Evolutionary conservation across 2,329 filamentous ascomycete species (phyloP), one percentile per base, ranked within the genome.

Genomic region (Exophiala bonariae): DNA sequence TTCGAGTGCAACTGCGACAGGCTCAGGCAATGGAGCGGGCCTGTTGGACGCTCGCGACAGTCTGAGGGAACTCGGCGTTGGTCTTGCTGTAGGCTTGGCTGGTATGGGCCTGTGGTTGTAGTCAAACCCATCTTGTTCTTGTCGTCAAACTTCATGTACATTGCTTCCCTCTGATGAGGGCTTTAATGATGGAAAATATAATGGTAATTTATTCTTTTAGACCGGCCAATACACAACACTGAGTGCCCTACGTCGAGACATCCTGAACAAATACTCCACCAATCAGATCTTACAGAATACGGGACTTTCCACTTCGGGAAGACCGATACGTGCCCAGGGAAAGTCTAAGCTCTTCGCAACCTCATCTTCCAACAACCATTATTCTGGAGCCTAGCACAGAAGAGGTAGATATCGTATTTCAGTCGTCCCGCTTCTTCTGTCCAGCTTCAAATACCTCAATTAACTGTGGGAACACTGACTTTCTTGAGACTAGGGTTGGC

Each of bases 351-450:
- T 11, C 6, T 26, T 11, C 23, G 6, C 23, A 26, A 11, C 23
- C 6, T 26, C 11, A 6, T 6, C 23, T 6, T 11, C 23, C 6
- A 6, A 26, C 23, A 26, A 6, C 23, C 23, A 26, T 26, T 26
- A 26, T 26, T 26, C 23, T 6, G 23, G 23, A 26, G 23, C 23
- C 23, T 26, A 26, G 23, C 6, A 11, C 23, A 26, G 23, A 26
- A 44, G 28, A 9, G 49, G 49, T 33, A 51, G 31, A 44, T 51
- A 44, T 44, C 49, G 49, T 45, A 44, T 33, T 39, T n/a, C 11
- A n/a, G 17, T 26, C 32, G n/a, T 30, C 17, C 14, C 32, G 9
- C 39, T n/a, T 32, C 11, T 37, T 19, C 33, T n/a, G 9, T 28
- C 14, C 13, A 28, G 32, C 20, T 19, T 35, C 18, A 5, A 28